Base-by-base conservation (phyloP, 306 rosid species). In the Begonia fuchsioides region DNA sequence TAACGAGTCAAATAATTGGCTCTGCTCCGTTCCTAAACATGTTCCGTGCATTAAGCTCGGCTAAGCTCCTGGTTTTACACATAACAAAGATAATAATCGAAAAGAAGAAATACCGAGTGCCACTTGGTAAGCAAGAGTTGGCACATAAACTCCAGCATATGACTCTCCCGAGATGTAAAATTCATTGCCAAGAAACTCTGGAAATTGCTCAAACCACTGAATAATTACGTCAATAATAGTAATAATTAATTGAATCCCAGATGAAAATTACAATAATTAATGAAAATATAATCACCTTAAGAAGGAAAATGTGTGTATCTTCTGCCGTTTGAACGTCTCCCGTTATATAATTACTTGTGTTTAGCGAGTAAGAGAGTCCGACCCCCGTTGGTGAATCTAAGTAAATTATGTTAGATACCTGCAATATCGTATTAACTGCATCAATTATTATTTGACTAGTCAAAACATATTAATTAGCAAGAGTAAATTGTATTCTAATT, bases 91-190 rank as follows among this genome's bases (percentile, higher is more conserved):
- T n/a, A n/a, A n/a, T n/a, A n/a, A 20, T 20, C 3, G 32, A 20
- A 20, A 20, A 3, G 3, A 20, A 20, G 32, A 20, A 26, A 26
- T 68, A 78, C 95, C 86, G 67, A 66, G 60, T 6, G 56, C 79
- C 20, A 82, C 69, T 61, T 79, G 62, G 46, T 44, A 62, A 47
- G 88, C 83, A 47, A 86, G 73, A 47, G 93, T 81, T 17, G 93
- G 96, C 38, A 86, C 81, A 60, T 86, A 86, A 43, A 86, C 49
- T 67, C 96, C 86, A 17, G 79, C 96, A 59, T 59, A 86, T 19
- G 88, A 86, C 77, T 86, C 96, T 18, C 96, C 93, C 50, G 86
- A 13, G 48, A 79, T 66, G 59, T 67, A 82, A 62, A 86, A 74
- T 45, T 86, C 83, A 60, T 86, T 86, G 20, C 68, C 20, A 44